Percentiles rank a stretch among this genome's conserved stretches.
These are phyloP conservation scores for Hypericum perforatum DNA, from an alignment of 345 rosid species.

Conservation along the genomic window DNA sequence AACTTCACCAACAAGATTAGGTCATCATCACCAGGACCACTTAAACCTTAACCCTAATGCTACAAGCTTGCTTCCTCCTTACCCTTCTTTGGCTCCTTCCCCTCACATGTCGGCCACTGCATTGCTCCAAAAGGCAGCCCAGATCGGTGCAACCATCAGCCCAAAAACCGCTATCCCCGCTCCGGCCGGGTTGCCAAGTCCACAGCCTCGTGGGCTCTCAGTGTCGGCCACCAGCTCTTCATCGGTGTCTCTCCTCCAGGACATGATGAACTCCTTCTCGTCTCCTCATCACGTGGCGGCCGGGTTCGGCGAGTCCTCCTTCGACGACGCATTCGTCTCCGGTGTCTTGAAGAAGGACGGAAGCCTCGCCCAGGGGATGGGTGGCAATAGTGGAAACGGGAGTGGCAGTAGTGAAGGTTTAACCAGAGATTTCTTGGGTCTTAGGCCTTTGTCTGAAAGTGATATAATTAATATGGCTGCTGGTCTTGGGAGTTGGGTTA, in stretches of 20 bases:
- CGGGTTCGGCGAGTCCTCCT: constrained; percentile 30
- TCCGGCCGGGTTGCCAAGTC: constrained; percentile 8
- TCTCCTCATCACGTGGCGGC: constrained; percentile 12
- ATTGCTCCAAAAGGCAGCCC: constrained; percentile 80
- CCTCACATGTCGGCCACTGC: constrained; percentile 87
- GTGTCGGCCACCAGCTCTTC: no score
- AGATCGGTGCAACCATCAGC: constrained; percentile 65
- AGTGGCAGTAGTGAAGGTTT: constrained; percentile 38
- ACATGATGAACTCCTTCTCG: constrained; percentile 34
- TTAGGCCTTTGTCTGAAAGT: constrained; percentile 55
- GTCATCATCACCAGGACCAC: constrained; percentile 18
- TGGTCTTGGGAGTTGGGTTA: constrained; percentile 50
- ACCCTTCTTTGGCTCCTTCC: constrained; percentile 17
- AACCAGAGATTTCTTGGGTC: constrained; percentile 86
- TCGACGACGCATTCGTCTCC: constrained; percentile 32
- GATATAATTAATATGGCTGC: constrained; percentile 54
- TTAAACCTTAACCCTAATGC: constrained; percentile 54
- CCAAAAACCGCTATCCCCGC: constrained; percentile 8
- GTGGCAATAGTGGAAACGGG: constrained; percentile 8
- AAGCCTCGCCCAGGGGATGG: constrained; percentile 9
- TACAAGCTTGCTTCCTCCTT: constrained; percentile 23
- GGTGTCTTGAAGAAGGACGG: constrained; percentile 29
- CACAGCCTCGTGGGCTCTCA: no score
- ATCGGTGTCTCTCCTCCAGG: constrained; percentile 32
- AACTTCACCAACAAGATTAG: constrained; percentile 5